Base-by-base conservation (phyloP, 2,329 filamentous ascomycete species). In the Diaporthe ilicicola region DNA sequence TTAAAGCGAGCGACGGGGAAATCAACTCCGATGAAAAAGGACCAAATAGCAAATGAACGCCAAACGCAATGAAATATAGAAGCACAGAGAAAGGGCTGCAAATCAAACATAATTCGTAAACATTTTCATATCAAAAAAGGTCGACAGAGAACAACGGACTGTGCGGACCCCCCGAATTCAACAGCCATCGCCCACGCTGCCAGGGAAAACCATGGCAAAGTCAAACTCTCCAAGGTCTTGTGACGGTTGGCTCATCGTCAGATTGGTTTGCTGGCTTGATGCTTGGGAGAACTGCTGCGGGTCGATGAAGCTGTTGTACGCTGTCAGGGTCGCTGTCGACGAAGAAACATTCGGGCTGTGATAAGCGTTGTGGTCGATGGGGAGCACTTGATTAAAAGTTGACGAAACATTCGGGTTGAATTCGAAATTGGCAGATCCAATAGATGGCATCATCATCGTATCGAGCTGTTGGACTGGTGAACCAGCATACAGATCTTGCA, bases 361-460 rank as follows among this genome's bases (percentile, higher is more conserved):
- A 70, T 75, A 77, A 24, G 70, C 71, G 32, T 74, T 74, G 48
- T 56, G 67, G 34, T 74, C 73, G 24, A 76, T 69, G 3, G 71
- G 34, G 55, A 73, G 70, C 61, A 32, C 55, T 9, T 73, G 74
- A 24, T 74, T 73, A 6, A 67, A 54, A 9, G 55, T 66, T n/a
- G 61, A 64, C n/a, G 69, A 42, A 22, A 67, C 70, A 2, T 72
- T 53, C 17, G 44, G 48, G 27, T 59, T 64, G 24, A 72, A 75
- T 32, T 75, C 73, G 53, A 79, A 79, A 15, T 70, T 72, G 10
- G 77, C 74, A 4, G 78, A 77, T 1, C 71, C 71, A 2, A 77
- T 77, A 50, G 78, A 75, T 32, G 76, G 76, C 19, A 75, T 51
- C 48, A 69, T 50, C 53, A 72, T 65, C 46, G 53, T 55, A 22